Evolutionary conservation across 176 grass and related monocot species (phyloP).

Genomic region (Ensete ventricosum): DNA sequence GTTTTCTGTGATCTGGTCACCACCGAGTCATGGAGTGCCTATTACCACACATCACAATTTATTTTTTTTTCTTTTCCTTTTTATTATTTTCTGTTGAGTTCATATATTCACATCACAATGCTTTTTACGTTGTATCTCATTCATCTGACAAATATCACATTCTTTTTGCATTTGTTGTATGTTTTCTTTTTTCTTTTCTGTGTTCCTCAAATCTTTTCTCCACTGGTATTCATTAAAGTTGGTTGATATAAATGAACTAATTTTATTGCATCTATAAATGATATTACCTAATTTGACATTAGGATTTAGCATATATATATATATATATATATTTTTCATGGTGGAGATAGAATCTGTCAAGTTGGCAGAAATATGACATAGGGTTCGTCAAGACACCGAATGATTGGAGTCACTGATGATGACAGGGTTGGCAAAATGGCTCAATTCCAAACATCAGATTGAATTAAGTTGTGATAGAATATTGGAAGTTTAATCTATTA

Average conservation of each 20-base stretch:
- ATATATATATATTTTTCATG: too few species aligned
- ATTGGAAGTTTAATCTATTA: background rate
- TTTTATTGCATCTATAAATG: too few species aligned
- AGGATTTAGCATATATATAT: too few species aligned
- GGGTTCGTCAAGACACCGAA: too few species aligned
- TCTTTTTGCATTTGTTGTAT: background rate
- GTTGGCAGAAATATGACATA: too few species aligned
- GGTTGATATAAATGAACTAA: background rate
- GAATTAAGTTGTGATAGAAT: background rate
- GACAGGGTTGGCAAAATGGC: slow-evolving; percentile 5
- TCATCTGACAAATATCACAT: slow-evolving; percentile 7
- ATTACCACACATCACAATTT: background rate
- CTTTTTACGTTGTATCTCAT: background rate
- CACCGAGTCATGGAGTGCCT: background rate
- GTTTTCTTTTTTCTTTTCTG: too few species aligned
- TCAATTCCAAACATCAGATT: background rate
- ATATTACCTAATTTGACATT: too few species aligned
- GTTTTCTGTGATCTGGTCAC: background rate
- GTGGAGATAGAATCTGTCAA: too few species aligned
- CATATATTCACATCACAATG: background rate
- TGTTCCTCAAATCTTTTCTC: background rate
- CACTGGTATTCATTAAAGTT: background rate
- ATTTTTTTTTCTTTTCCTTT: background rate
- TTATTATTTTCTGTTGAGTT: background rate
- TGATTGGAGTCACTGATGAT: background rate